These are phyloP conservation scores for Colletotrichum limetticola DNA, from an alignment of 2,329 filamentous ascomycete species.

Conservation along the genomic window DNA sequence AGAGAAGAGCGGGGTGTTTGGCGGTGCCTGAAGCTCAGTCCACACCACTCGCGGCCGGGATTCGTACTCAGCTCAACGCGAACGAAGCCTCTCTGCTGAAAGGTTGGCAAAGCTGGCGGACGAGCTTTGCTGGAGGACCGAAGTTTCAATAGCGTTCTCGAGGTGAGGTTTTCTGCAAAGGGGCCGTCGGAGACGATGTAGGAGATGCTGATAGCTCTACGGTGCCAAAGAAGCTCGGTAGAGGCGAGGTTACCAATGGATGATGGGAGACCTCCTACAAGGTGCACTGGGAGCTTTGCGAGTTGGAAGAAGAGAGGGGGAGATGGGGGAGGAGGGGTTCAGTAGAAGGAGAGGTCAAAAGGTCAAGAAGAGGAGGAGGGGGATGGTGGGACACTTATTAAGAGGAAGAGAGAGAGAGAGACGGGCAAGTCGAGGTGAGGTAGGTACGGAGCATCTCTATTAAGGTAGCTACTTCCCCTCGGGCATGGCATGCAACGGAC, in stretches of 20 bases:
- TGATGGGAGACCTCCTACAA: neutral
- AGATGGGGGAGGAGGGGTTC: constrained; percentile 9
- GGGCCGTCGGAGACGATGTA: neutral
- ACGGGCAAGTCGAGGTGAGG: neutral
- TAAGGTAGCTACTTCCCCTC: neutral
- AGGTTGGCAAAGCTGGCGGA: neutral
- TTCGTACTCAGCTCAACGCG: constrained; percentile 15
- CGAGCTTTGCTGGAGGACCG: neutral
- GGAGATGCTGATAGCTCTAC: constrained; percentile 5
- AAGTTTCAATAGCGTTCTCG: neutral
- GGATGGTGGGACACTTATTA: constrained; percentile 15
- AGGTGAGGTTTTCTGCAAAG: neutral
- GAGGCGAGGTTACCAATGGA: neutral
- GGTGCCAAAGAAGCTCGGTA: neutral
- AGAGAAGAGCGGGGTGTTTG: constrained; percentile 28
- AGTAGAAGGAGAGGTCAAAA: constrained; percentile 7
- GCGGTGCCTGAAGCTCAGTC: constrained; percentile 32
- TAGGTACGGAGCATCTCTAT: neutral
- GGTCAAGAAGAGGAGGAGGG: neutral
- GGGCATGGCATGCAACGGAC: constrained; percentile 21
- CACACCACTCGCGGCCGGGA: constrained; percentile 22
- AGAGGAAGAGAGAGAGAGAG: constrained; percentile 11
- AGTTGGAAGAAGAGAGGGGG: neutral
- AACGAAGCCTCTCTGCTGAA: constrained; percentile 1
- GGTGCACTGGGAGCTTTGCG: constrained; percentile 6